phyloP scores from a whole-genome alignment of 2,329 filamentous ascomycete species.

The Cyclaneusma minus region DNA sequence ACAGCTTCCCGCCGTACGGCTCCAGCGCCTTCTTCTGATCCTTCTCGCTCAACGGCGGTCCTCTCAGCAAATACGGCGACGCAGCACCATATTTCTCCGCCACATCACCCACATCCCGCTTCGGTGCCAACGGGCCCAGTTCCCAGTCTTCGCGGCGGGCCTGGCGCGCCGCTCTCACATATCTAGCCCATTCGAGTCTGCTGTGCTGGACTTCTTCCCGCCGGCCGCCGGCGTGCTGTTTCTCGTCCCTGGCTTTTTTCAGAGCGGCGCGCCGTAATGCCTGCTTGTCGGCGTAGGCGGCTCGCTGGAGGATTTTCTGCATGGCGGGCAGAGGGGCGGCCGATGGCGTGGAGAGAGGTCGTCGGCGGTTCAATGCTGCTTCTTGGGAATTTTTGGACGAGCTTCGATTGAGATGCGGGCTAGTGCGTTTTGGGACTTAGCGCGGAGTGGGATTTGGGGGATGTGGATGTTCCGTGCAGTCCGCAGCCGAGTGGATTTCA shows the following conservation, averaged over 20 bases:
- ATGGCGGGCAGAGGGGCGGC: constrained; percentile 25
- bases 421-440: constrained; percentile 3
- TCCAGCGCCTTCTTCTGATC: constrained; percentile 17
- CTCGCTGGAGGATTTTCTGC: constrained; percentile 57
- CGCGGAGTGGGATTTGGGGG: constrained; percentile 1
- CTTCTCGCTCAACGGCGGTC: constrained; percentile 8
- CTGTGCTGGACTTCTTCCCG: constrained; percentile 8
- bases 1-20: constrained; percentile 24
- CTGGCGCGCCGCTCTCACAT: constrained; percentile 31
- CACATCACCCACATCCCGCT: constrained; percentile 48
- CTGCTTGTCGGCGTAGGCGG: constrained; percentile 51
- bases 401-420: constrained; percentile 1
- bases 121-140: constrained; percentile 63
- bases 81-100: constrained; percentile 45
- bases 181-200: constrained; percentile 14
- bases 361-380: no score
- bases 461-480: no score
- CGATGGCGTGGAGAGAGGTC: constrained; percentile 3
- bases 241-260: constrained; percentile 17
- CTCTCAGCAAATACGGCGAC: constrained; percentile 18
- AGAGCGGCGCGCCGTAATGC: constrained; percentile 29
- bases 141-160: constrained; percentile 62
- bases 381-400: background rate
- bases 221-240: constrained; percentile 11
- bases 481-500: no score